Base-by-base conservation (phyloP, 192 early-diverging fungal species). In the Coemansia nantahalensis region DNA sequence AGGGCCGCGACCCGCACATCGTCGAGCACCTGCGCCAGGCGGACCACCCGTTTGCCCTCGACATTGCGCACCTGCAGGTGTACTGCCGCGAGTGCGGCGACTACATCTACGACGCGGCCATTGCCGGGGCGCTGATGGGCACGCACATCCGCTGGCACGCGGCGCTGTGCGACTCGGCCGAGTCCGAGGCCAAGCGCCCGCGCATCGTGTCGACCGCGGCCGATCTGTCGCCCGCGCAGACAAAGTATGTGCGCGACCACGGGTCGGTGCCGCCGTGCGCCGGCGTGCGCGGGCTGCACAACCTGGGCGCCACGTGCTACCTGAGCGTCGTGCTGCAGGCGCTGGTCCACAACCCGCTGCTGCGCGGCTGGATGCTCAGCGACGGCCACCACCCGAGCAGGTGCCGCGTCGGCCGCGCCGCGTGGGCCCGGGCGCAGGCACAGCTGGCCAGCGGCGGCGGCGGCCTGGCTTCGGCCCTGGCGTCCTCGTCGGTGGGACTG, bases 271-370 rank as follows among this genome's bases (percentile, higher is more conserved):
- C 50, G 18, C 39, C 59, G 26, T 81, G 77, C 22, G 59, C 67
- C 31, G 89, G 90, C 5, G 61, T 96, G 14, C 84, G 95, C n/a
- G 95, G 95, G 15, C 66, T 95, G 44, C 67, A 80, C 28, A 98
- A 98, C 51, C 82, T 98, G 77, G 95, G 95, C 14, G 86, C 88
- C 0, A 98, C 95, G 1, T 98, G 95, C 61, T 98, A 92, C 54
- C 93, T 98, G 83, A 93, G 91, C 64, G 90, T 88, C 5, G 86
- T 98, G 19, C 74, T 98, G 35, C 95, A 98, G 64, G 82, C 87
- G 16, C 81, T 98, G 48, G 74, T 90, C 15, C 93, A 96, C 62
- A 98, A 98, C 60, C 95, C 94, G 19, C 51, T 95, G 15, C 62
- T 98, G 39, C 84, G 86, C 54, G 86, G 82, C 6, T 90, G 93